Evolutionary conservation across 148 eudicot genomes (phyloP), one percentile per base, ranked within the genome.

Genomic region (Rheum nobile): DNA sequence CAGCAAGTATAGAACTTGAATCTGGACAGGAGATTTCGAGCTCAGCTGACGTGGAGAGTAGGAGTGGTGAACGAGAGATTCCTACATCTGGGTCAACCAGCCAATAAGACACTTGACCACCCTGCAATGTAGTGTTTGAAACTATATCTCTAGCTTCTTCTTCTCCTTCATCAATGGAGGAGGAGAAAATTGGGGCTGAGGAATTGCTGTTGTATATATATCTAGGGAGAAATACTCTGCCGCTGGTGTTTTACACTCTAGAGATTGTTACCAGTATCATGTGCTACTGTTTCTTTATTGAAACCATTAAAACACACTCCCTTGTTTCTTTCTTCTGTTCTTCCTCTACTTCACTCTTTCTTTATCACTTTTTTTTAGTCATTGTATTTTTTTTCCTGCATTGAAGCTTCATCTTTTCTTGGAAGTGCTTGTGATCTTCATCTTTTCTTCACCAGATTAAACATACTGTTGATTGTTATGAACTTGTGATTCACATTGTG

Each of bases 1-100:
- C 95, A 38, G 74, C 90, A 29, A 92, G 97, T 81, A 83, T 92
- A 89, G 97, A 92, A 34, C 81, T 89, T 19, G 94, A 89, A 71
- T 81, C 88, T 46, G 80, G 79, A 72, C 88, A 83, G 81, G 97
- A 87, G 80, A 84, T 80, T 24, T 47, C 87, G 24, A 83, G 78
- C 75, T 79, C 86, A 72, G 86, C 84, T 73, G 89, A 86, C 42
- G 74, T 71, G 22, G 88, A 83, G 72, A 79, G 76, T 74, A 79
- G 65, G 69, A 75, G 55, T 57, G 92, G 72, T 48, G 82, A 79
- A 67, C 80, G 67, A 31, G 81, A 80, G 74, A 80, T 54, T 72
- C 81, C 65, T 34, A 63, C 71, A 72, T 82, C 86, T 54, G 80
- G 79, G 72, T 71, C 79, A 54, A 71, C 75, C 68, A 32, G 31